A percentile compares a stretch with the other conserved stretches of the same genome.
Conservation (phyloP, 73 alveolate species). For the Uronychia binucleata region DNA sequence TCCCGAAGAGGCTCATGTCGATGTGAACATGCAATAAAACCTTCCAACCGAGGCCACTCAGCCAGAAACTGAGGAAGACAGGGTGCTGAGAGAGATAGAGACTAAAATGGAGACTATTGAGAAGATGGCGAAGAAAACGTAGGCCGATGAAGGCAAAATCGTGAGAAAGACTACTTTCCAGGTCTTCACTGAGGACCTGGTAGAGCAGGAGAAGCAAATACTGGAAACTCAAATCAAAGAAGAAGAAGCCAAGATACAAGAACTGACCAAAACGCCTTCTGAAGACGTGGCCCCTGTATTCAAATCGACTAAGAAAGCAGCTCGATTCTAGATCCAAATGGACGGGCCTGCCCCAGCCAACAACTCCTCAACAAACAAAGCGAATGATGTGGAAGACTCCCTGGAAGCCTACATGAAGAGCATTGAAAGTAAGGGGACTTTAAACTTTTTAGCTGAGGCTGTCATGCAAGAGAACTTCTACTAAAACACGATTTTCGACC, state of each 20-base stretch:
- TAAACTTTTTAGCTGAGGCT: constrained; percentile 12
- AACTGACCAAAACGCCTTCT: not conserved
- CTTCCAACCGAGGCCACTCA: too few species aligned
- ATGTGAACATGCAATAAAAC: too few species aligned
- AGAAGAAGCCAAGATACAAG: not conserved
- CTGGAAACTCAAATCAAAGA: not conserved
- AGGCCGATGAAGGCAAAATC: not conserved
- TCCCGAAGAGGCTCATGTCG: too few species aligned
- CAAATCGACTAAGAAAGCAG: constrained; percentile 3
- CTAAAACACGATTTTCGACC: not conserved
- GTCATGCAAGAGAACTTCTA: not conserved
- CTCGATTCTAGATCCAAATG: constrained; percentile 3
- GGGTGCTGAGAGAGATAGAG: not conserved
- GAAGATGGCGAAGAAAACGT: not conserved
- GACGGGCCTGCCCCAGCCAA: not conserved
- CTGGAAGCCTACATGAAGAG: constrained; percentile 79
- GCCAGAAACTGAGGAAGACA: not conserved
- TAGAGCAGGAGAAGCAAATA: not conserved
- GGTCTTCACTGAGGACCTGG: not conserved
- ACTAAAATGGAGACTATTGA: not conserved
- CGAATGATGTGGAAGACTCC: constrained; percentile 70
- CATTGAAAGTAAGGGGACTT: constrained; percentile 43
- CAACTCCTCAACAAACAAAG: constrained; percentile 6
- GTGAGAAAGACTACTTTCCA: not conserved
- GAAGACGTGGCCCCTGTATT: not conserved